A percentile compares a stretch with the other conserved stretches of the same genome.
These are phyloP conservation scores for Glycine tomentella DNA, from an alignment of 306 rosid species.

Conservation along the genomic window DNA sequence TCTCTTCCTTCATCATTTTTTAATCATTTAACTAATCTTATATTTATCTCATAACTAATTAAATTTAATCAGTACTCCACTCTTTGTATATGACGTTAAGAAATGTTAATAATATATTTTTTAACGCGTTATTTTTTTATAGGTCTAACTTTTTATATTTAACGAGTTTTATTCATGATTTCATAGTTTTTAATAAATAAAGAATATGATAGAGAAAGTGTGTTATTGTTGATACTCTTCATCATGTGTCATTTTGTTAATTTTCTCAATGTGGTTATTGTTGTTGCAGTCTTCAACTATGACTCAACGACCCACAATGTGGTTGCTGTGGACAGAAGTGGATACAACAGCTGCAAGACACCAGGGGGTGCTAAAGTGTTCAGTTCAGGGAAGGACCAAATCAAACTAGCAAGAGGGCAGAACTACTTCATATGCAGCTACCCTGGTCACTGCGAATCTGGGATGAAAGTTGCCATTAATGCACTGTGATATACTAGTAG, in stretches of 20 bases:
- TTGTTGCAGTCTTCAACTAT: conserved; percentile 66
- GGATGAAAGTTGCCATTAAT: conserved; percentile 69
- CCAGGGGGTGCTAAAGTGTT: conserved; percentile 60
- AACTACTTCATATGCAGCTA: conserved; percentile 70
- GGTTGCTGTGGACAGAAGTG: conserved; percentile 57
- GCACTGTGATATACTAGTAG: conserved; percentile 34
- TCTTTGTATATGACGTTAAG: no score
- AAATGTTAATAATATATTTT: no score
- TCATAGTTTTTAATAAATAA: no score
- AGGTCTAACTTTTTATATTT: no score
- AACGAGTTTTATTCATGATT: no score
- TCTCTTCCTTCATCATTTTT: no score
- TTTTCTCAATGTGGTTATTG: background rate
- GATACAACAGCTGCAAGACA: conserved; percentile 56
- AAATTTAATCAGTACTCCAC: no score
- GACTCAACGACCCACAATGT: conserved; percentile 62
- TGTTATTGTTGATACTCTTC: no score
- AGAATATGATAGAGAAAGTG: background rate
- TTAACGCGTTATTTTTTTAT: no score
- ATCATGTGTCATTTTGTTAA: background rate
- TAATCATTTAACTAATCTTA: no score
- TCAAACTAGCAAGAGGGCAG: conserved; percentile 56
- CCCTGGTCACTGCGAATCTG: conserved; percentile 69
- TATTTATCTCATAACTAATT: no score
- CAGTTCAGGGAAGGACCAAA: conserved; percentile 62